Evolutionary conservation across 2,329 filamentous ascomycete genomes (phyloP).

Genomic region (Calonectria pseudoreteaudii): DNA sequence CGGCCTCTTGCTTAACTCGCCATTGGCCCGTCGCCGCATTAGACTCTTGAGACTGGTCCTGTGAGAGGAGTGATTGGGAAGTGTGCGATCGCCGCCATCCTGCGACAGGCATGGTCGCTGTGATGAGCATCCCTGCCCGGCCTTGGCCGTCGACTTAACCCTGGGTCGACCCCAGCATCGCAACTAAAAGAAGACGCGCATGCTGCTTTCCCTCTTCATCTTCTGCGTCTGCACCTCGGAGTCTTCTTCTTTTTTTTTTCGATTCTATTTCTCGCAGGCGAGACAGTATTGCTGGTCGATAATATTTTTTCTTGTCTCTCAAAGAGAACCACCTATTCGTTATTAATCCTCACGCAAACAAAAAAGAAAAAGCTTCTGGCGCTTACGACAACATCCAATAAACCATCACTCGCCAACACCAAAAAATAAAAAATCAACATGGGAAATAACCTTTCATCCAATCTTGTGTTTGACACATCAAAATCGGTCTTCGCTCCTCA

Average conservation of each 20-base stretch:
- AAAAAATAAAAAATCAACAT: too few species aligned
- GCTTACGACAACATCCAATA: neutral
- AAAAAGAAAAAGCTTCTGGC: neutral
- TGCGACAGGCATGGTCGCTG: conserved; percentile 32
- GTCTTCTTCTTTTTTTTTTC: conserved; percentile 18
- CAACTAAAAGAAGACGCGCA: conserved; percentile 6
- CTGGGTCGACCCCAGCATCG: neutral
- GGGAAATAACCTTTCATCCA: conserved; percentile 56
- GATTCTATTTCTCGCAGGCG: conserved; percentile 42
- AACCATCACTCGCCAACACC: neutral
- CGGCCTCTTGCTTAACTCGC: neutral
- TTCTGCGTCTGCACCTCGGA: neutral
- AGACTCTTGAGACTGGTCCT: conserved; percentile 19
- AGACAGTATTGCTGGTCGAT: conserved; percentile 30
- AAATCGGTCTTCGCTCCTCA: conserved; percentile 45
- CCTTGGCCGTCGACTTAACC: conserved; percentile 7
- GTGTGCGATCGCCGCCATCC: conserved; percentile 27
- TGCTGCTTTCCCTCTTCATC: conserved; percentile 25
- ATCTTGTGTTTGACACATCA: conserved; percentile 52
- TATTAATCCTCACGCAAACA: neutral
- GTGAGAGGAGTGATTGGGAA: conserved; percentile 30
- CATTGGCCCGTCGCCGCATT: conserved; percentile 12
- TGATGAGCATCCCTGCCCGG: conserved; percentile 36
- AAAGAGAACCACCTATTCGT: neutral
- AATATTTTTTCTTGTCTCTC: neutral